phyloP scores from a whole-genome alignment of 495 filamentous ascomycete genomes.

The Aspergillus ostianus region DNA sequence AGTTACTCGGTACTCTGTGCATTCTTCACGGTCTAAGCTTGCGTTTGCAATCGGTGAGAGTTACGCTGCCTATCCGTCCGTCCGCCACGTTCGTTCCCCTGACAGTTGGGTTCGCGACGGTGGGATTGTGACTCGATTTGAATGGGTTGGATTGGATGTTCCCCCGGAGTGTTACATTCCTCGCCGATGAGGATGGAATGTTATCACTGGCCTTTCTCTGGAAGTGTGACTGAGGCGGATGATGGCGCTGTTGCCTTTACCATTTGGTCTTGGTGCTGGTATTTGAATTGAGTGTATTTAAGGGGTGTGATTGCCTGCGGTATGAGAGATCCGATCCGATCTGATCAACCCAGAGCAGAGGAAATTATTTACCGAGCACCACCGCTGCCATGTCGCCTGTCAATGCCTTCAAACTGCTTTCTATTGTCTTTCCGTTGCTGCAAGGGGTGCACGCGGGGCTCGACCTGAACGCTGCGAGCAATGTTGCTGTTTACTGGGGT shows the following conservation, averaged over 20 bases:
- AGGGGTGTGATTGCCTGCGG: neutral
- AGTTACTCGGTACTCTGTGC: neutral
- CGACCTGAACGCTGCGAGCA: slow-evolving; percentile 41
- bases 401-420: neutral
- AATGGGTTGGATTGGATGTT: neutral
- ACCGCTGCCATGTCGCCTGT: neutral
- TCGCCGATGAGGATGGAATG: neutral
- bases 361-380: neutral
- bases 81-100: neutral
- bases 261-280: neutral
- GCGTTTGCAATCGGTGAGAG: neutral
- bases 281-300: neutral
- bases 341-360: neutral
- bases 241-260: neutral
- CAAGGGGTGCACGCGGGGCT: slow-evolving; percentile 28
- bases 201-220: neutral
- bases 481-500: slow-evolving; percentile 67
- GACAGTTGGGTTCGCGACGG: neutral
- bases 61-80: neutral
- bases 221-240: neutral
- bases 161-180: neutral
- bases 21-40: neutral
- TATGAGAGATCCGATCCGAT: neutral
- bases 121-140: neutral
- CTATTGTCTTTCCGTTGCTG: neutral